Conservation (phyloP, 1,139 yeast species). For the Yamadazyma atmosphaerica region DNA sequence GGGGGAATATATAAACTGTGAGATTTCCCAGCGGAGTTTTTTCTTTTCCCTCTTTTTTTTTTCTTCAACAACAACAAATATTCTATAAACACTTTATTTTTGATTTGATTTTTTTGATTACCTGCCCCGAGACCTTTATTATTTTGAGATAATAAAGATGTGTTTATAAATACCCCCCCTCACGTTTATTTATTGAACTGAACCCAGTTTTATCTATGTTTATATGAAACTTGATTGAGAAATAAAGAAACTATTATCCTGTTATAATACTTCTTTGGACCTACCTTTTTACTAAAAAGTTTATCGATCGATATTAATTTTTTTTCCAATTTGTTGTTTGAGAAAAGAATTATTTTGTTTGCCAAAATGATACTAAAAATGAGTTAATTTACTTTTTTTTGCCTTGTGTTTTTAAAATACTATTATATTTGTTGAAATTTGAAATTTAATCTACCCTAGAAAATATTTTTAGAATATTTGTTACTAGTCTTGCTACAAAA, state of each 20-base stretch:
- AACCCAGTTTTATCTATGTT: constrained; percentile 1
- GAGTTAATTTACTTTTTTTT: constrained; percentile 8
- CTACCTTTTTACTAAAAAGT: constrained; percentile 1
- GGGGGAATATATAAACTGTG: background rate
- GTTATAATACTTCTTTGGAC: constrained; percentile 2
- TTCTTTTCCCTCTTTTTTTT: constrained; percentile 7
- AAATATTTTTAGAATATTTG: constrained; percentile 1
- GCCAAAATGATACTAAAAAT: constrained; percentile 12
- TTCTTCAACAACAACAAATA: constrained; percentile 18
- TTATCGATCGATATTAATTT: constrained; percentile 2
- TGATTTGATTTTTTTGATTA: constrained; percentile 12
- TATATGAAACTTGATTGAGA: constrained; percentile 8
- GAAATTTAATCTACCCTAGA: background rate
- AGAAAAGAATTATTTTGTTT: constrained; percentile 9
- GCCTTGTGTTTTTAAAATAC: constrained; percentile 2
- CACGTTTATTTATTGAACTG: constrained; percentile 9
- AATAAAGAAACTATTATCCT: constrained; percentile 4
- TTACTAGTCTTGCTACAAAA: background rate
- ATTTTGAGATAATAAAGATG: constrained; percentile 23
- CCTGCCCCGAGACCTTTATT: constrained; percentile 14
- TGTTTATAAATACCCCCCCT: constrained; percentile 30
- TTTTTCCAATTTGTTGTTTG: constrained; percentile 2
- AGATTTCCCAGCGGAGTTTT: constrained; percentile 6
- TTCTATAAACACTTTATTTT: constrained; percentile 6
- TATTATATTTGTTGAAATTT: constrained; percentile 1